Percentiles rank a stretch among this genome's conserved stretches.
Conservation (phyloP, 75 land plant genomes). For the Cryptomeria japonica region DNA sequence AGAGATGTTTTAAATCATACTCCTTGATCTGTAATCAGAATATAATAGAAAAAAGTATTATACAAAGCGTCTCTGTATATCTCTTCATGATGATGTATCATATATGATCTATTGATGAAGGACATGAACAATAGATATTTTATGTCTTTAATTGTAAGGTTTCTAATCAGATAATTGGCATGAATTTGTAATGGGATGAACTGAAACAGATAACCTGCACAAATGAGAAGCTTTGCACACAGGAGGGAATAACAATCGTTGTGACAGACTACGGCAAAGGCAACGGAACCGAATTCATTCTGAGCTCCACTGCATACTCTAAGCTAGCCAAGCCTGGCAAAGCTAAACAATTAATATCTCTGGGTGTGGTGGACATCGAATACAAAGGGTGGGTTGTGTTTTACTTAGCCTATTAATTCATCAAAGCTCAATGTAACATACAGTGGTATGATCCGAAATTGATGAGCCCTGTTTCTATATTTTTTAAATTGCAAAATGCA, state of each 20-base stretch:
- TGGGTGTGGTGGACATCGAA: constrained; percentile 47
- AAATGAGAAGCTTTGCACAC: constrained; percentile 27
- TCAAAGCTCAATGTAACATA: too few relatives aligned
- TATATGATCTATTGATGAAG: too few relatives aligned
- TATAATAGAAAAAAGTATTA: too few relatives aligned
- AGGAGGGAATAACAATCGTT: constrained; percentile 38
- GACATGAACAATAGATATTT: too few relatives aligned
- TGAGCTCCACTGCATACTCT: constrained; percentile 34
- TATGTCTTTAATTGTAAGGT: too few relatives aligned
- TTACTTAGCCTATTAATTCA: not conserved
- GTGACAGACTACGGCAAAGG: constrained; percentile 57
- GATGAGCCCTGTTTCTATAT: not conserved
- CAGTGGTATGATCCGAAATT: too few relatives aligned
- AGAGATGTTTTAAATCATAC: too few relatives aligned
- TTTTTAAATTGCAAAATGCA: not conserved
- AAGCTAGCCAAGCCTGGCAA: constrained; percentile 21
- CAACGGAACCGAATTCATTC: constrained; percentile 52
- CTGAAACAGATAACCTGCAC: constrained; percentile 20
- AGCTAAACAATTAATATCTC: constrained; percentile 27
- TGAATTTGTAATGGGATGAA: not conserved
- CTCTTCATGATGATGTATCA: too few relatives aligned
- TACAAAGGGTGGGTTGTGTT: constrained; percentile 34
- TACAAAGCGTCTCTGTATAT: too few relatives aligned
- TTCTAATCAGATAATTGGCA: not conserved
- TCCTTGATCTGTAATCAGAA: too few relatives aligned